phyloP scores from a whole-genome alignment of 2,329 filamentous ascomycete species.

The Trichophyton schoenleinii region DNA sequence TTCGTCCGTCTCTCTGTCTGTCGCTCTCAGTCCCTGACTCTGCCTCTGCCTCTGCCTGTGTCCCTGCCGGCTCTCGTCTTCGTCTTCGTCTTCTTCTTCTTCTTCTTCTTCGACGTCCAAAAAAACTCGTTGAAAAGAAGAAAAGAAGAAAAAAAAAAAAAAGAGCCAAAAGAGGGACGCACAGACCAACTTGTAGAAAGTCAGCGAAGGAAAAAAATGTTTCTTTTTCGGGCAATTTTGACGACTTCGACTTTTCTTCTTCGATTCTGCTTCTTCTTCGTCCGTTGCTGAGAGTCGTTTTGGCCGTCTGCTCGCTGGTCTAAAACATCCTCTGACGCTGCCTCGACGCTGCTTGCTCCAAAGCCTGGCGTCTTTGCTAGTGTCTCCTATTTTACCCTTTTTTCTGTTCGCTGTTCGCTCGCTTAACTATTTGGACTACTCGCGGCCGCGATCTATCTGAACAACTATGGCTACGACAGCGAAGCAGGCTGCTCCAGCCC shows the following conservation, averaged over 20 bases:
- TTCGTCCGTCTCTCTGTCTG: neutral
- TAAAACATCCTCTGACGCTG: neutral
- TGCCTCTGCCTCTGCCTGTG: neutral
- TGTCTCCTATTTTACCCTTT: neutral
- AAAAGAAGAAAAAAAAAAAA: neutral
- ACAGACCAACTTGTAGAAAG: neutral
- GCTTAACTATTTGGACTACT: neutral
- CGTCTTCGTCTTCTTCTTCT: neutral
- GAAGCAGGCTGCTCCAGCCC: conserved; percentile 13
- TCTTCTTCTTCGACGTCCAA: neutral
- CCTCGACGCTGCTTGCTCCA: neutral
- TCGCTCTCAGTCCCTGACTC: neutral
- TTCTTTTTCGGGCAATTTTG: neutral
- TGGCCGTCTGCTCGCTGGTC: neutral
- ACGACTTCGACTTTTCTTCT: neutral
- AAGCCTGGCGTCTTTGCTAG: neutral
- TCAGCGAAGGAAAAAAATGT: neutral
- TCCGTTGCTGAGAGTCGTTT: neutral
- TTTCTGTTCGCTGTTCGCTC: neutral
- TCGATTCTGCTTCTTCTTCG: neutral
- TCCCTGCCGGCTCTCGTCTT: neutral
- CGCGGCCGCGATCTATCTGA: neutral
- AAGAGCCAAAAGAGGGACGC: neutral
- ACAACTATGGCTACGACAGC: neutral
- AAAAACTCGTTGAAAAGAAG: neutral